Evolutionary conservation across 306 rosid genomes (phyloP), one percentile per base, ranked within the genome.

Genomic region (Crataegus laevigata): DNA sequence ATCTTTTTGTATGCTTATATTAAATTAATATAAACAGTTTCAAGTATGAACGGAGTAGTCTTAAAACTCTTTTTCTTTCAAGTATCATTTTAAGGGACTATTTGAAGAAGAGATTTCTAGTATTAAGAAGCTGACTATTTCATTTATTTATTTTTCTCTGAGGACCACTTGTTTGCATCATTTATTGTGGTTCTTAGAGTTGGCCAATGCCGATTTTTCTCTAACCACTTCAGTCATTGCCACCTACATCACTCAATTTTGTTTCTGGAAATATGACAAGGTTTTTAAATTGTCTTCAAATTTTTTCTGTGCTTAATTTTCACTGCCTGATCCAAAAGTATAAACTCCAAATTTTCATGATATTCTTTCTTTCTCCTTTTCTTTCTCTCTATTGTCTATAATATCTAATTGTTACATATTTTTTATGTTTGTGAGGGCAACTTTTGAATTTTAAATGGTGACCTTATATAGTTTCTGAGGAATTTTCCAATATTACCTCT

Each of bases 401-500:
- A 72, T 24, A 32, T 47, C 0, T 32, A n/a, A 12, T 26, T 66
- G 54, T 36, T 8, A 26, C 22, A 28, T 36, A 22, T 38, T 12
- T 25, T 7, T 8, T 14, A 38, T 21, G 26, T 50, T 34, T 69
- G 22, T 45, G 18, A 61, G 61, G 51, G 24, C 21, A 29, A 22
- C 45, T 6, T 28, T 63, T 66, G 25, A 30, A n/a, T 73, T 69
- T 32, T 2, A 45, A 62, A 61, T 60, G 24, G n/a, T 7, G 38
- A 26, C 22, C 6, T 36, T 29, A 28, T 50, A 51, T 51, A 4
- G n/a, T 51, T 40, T 40, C 50, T 43, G 17, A 43, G 17, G 17
- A 52, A 28, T 69, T 71, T 38, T 51, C 6, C 74, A 45, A 58
- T 69, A 52, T 45, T 76, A 67, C 8, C 47, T 77, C 51, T 66